phyloP scores from a whole-genome alignment of 352 stramenopile species.

The Peronospora destructor region DNA sequence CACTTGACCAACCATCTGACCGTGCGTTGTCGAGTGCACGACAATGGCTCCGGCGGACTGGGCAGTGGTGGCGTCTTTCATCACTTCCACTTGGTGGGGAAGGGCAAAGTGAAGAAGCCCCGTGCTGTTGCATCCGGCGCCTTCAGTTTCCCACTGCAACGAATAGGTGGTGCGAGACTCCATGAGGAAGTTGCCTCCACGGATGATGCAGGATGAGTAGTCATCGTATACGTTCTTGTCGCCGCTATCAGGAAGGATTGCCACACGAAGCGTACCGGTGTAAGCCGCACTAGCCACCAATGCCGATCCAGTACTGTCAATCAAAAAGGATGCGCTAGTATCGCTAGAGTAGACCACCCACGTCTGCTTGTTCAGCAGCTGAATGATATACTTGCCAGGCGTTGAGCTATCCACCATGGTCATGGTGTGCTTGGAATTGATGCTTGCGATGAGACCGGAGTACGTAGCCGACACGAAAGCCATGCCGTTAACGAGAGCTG shows the following conservation, averaged over 20 bases:
- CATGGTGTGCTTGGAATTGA: slow-evolving; percentile 47
- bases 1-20: slow-evolving; percentile 48
- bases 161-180: slow-evolving; percentile 55
- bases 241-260: slow-evolving; percentile 39
- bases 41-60: slow-evolving; percentile 30
- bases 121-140: slow-evolving; percentile 33
- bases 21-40: slow-evolving; percentile 51
- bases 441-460: slow-evolving; percentile 41
- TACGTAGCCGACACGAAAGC: slow-evolving; percentile 67
- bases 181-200: slow-evolving; percentile 39
- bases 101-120: slow-evolving; percentile 70
- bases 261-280: slow-evolving; percentile 52
- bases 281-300: slow-evolving; percentile 38
- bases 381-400: slow-evolving; percentile 50
- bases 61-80: slow-evolving; percentile 19
- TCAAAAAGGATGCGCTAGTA: slow-evolving; percentile 34
- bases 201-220: slow-evolving; percentile 54
- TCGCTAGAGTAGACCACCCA: slow-evolving; percentile 66
- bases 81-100: slow-evolving; percentile 51
- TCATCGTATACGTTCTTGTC: slow-evolving; percentile 45
- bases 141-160: slow-evolving; percentile 57
- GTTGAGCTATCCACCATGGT: slow-evolving; percentile 33
- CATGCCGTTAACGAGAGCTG: slow-evolving; percentile 64
- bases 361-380: slow-evolving; percentile 59
- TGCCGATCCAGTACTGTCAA: slow-evolving; percentile 33